A percentile compares a stretch with the other conserved stretches of the same genome.
phyloP scores from a whole-genome alignment of 805 yeast species.

The Tetrapisispora phaffii region DNA sequence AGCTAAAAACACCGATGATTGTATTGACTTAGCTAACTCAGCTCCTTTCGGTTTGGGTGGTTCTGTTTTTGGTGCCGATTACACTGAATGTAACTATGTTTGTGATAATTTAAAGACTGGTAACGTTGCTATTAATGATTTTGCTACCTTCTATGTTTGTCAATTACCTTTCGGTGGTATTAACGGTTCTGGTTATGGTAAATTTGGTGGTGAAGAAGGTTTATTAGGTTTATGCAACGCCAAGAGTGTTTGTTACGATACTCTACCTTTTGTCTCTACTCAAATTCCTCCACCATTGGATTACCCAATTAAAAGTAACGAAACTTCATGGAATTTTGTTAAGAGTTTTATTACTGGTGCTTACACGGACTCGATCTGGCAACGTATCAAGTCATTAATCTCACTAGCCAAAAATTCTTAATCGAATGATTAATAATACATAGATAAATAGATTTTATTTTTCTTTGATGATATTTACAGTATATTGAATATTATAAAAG shows the following conservation, averaged over 20 bases:
- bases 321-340: conserved; percentile 84
- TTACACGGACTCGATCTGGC: conserved; percentile 68
- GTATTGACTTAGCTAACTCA: conserved; percentile 67
- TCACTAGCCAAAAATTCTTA: conserved; percentile 40
- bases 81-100: conserved; percentile 47
- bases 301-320: conserved; percentile 76
- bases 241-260: conserved; percentile 81
- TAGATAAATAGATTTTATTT: not conserved
- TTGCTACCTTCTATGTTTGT: conserved; percentile 91
- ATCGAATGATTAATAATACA: not conserved
- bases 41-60: conserved; percentile 88
- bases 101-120: conserved; percentile 67
- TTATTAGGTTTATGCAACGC: conserved; percentile 79
- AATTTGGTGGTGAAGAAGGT: conserved; percentile 97
- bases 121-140: conserved; percentile 93
- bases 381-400: conserved; percentile 45
- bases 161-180: conserved; percentile 97
- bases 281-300: conserved; percentile 82
- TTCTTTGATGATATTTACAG: not conserved
- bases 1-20: conserved; percentile 57
- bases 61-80: conserved; percentile 70
- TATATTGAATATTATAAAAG: not conserved
- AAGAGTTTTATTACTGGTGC: conserved; percentile 74
- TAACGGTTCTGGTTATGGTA: conserved; percentile 90
- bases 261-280: conserved; percentile 66